Conservation (phyloP, 2,329 filamentous ascomycete genomes). For the Fusarium sp. region DNA sequence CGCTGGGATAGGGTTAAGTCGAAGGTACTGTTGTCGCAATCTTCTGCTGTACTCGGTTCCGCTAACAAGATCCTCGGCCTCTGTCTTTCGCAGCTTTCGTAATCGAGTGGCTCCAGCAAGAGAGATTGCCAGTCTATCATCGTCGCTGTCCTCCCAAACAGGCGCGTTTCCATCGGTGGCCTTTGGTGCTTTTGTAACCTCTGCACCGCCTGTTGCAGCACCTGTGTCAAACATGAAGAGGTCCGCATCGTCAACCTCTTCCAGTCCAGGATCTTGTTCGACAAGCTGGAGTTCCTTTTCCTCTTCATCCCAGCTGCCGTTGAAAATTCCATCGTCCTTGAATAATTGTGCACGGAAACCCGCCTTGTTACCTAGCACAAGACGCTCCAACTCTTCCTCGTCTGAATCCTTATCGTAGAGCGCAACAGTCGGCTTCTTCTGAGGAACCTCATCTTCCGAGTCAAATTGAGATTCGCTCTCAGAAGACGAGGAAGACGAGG, state of each 20-base stretch:
- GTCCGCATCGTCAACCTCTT: constrained; percentile 79
- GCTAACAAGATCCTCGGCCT: constrained; percentile 86
- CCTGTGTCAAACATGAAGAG: constrained; percentile 87
- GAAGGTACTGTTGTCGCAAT: constrained; percentile 81
- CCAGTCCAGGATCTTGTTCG: constrained; percentile 67
- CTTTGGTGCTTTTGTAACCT: constrained; percentile 47
- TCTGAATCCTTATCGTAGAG: constrained; percentile 79
- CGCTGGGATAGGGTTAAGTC: constrained; percentile 69
- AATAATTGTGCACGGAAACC: constrained; percentile 84
- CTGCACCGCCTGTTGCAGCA: constrained; percentile 56
- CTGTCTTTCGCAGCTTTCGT: constrained; percentile 84
- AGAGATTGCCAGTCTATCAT: constrained; percentile 87
- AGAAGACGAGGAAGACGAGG: constrained; percentile 48
- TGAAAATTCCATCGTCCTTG: constrained; percentile 59
- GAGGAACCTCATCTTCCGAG: constrained; percentile 47
- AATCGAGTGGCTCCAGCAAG: constrained; percentile 80
- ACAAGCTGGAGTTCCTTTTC: constrained; percentile 51
- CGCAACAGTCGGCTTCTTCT: constrained; percentile 49
- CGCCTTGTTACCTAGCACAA: constrained; percentile 89
- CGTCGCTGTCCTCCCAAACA: constrained; percentile 95
- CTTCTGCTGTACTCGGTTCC: constrained; percentile 88
- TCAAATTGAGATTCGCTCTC: constrained; percentile 51
- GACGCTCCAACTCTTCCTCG: constrained; percentile 86
- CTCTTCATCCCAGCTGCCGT: constrained; percentile 53
- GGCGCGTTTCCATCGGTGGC: constrained; percentile 60